These are phyloP conservation scores for Phytophthora pistaciae DNA, from an alignment of 352 stramenopile genomes.

Conservation along the genomic window DNA sequence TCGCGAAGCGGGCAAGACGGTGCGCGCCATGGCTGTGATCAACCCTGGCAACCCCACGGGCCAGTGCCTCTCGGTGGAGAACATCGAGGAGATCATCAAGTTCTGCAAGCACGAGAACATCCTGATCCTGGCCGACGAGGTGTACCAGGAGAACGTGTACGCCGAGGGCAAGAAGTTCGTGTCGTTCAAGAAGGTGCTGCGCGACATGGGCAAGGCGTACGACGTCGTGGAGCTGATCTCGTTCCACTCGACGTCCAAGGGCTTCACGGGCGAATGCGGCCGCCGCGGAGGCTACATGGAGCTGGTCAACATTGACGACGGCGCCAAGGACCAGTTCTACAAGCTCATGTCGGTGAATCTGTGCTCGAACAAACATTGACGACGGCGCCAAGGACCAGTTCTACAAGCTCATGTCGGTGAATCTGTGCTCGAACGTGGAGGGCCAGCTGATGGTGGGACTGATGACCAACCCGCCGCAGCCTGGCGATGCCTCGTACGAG, in stretches of 20 bases:
- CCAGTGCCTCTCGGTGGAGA: constrained; percentile 87
- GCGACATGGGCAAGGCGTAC: constrained; percentile 86
- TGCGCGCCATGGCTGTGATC: constrained; percentile 98
- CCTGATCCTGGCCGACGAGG: constrained; percentile 98
- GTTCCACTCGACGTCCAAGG: constrained; percentile 99
- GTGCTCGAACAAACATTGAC: constrained; percentile 95
- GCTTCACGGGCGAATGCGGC: constrained; percentile 99
- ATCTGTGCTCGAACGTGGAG: constrained; percentile 97
- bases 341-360: constrained; percentile 98
- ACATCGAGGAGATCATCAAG: constrained; percentile 96
- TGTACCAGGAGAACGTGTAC: constrained; percentile 99
- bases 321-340: constrained; percentile 97
- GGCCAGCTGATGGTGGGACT: constrained; percentile 98
- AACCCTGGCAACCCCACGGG: constrained; percentile 99
- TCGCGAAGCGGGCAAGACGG: constrained; percentile 89
- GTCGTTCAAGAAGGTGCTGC: constrained; percentile 96
- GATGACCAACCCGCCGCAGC: constrained; percentile 97
- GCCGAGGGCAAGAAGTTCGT: constrained; percentile 92
- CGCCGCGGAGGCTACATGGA: constrained; percentile 97
- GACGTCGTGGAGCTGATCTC: constrained; percentile 97
- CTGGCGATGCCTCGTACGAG: constrained; percentile 91
- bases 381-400: constrained; percentile 95
- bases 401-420: constrained; percentile 99
- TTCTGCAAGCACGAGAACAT: constrained; percentile 97
- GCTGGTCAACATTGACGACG: constrained; percentile 94